Evolutionary conservation across 2,329 filamentous ascomycete genomes (phyloP), one percentile per base, ranked within the genome.

Genomic region (Verticillium nonalfalfae): DNA sequence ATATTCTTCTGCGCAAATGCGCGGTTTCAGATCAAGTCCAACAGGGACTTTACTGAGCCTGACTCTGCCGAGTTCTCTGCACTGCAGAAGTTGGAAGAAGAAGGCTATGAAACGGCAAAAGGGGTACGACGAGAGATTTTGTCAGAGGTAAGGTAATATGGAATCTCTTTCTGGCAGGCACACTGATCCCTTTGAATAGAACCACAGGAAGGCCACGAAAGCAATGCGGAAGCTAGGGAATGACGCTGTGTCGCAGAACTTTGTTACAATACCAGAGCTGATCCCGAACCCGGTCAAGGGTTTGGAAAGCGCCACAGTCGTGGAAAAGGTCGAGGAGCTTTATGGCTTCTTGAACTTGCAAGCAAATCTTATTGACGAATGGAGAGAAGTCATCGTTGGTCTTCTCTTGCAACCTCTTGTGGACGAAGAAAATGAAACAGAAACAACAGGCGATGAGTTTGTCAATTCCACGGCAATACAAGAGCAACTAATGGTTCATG

Each of bases 381-480:
- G 90, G 91, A 86, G 93, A 52, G 82, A 89, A 61, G 80, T 86
- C 52, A 87, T 93, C 62, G 82, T 91, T 18, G 82, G 89, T 60
- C 83, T 94, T 21, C 80, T 97, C 10, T 76, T 90, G 11, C 83
- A 87, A 63, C 86, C 91, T 0, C 80, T 98, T 1, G 86, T 98
- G 18, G 95, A 98, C 67, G 87, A 95, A 69, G 92, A 96, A 50
- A 86, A 86, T 1, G 79, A 79, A 15, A 75, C 83, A 10, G 91
- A 96, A 62, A 83, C 87, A 2, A 94, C 92, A 11, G 95, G 95
- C 31, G 89, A 97, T 62, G 95, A 98, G 72, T 95, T 97, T 65
- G 90, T 92, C 66, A 85, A 90, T 36, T 96, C 94, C 0, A 91
- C 93, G 0, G 91, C 91, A 72, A 84, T 89, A 56, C 94, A 98